phyloP scores from a whole-genome alignment of 2,329 filamentous ascomycete genomes.

The Blastomyces parvus region DNA sequence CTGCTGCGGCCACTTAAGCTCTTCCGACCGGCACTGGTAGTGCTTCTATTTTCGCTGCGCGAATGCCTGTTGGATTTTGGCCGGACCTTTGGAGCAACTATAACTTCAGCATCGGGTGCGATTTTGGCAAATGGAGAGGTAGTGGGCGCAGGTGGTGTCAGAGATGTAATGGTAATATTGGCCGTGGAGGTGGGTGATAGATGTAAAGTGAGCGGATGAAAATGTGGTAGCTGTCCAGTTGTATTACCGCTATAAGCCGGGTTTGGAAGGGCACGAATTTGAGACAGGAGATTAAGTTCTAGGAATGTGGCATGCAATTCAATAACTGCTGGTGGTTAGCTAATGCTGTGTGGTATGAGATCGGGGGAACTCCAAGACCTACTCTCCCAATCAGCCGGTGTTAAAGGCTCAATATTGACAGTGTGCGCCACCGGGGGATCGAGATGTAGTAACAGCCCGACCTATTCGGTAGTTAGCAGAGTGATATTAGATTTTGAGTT shows the following conservation, averaged over 20 bases:
- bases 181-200: constrained; percentile 92
- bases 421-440: constrained; percentile 88
- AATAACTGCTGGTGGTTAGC: constrained; percentile 51
- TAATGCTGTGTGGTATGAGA: constrained; percentile 11
- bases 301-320: constrained; percentile 93
- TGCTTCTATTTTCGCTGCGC: constrained; percentile 67
- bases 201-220: constrained; percentile 81
- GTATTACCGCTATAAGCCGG: constrained; percentile 53
- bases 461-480: constrained; percentile 32
- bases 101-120: constrained; percentile 87
- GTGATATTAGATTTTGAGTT: not conserved
- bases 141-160: constrained; percentile 63
- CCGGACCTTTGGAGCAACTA: constrained; percentile 87
- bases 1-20: constrained; percentile 61
- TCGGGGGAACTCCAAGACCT: constrained; percentile 23
- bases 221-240: constrained; percentile 42
- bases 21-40: constrained; percentile 67
- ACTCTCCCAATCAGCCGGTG: constrained; percentile 93
- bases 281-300: constrained; percentile 83
- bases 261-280: constrained; percentile 89
- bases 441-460: constrained; percentile 62
- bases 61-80: constrained; percentile 55
- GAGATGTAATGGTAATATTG: constrained; percentile 73
- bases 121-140: constrained; percentile 80
- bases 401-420: constrained; percentile 92